These are phyloP conservation scores for Dactylellina sp. DNA, from an alignment of 2,329 filamentous ascomycete species.

Conservation along the genomic window DNA sequence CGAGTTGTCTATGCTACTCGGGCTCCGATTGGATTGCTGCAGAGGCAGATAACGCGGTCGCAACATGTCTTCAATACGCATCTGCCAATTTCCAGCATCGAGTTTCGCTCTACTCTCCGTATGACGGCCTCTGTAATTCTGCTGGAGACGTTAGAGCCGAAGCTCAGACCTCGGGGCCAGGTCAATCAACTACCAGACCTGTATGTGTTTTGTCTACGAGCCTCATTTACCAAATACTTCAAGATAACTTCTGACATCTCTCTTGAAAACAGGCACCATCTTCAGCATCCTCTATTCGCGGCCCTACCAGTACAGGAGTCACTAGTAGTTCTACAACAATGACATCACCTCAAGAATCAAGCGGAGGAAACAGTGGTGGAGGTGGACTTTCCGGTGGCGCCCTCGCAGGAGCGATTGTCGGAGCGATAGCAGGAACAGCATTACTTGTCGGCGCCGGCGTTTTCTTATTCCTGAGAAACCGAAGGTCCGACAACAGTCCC, in stretches of 20 bases:
- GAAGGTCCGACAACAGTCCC: background rate
- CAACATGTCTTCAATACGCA: conserved; percentile 32
- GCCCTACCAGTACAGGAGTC: conserved; percentile 11
- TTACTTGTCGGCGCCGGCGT: conserved; percentile 11
- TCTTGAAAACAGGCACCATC: conserved; percentile 10
- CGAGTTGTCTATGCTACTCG: conserved; percentile 39
- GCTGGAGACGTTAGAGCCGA: conserved; percentile 36
- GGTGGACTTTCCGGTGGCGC: conserved; percentile 30
- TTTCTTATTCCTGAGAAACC: conserved; percentile 25
- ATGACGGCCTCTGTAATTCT: conserved; percentile 27
- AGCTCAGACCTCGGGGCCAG: conserved; percentile 10
- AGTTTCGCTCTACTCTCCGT: conserved; percentile 36
- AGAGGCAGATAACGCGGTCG: conserved; percentile 31
- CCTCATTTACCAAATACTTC: background rate
- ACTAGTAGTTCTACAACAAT: background rate
- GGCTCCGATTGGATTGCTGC: conserved; percentile 18
- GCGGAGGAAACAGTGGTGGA: background rate
- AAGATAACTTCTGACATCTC: background rate
- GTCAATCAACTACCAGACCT: conserved; percentile 10
- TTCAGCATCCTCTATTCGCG: background rate
- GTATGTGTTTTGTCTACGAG: conserved; percentile 6
- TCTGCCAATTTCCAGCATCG: conserved; percentile 35
- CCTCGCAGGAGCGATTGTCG: conserved; percentile 22
- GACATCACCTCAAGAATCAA: conserved; percentile 6
- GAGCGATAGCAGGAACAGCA: conserved; percentile 32